Evolutionary conservation across 192 early-diverging fungal species (phyloP).

Genomic region (Powellomyces hirtus): DNA sequence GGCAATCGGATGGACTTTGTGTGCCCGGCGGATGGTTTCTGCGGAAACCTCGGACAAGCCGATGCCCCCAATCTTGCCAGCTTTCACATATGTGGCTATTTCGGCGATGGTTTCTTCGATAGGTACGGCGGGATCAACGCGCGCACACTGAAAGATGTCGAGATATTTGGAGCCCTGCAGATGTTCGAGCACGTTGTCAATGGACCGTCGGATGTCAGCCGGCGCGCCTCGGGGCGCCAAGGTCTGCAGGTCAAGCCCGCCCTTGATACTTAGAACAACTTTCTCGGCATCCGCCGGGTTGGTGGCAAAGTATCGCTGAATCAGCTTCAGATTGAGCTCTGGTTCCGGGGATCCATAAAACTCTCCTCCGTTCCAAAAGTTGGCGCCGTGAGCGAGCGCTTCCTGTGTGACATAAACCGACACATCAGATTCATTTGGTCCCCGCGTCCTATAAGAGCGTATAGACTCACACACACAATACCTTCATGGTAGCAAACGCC

Average conservation of each 20-base stretch:
- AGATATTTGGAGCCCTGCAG: not conserved
- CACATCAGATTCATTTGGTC: no score
- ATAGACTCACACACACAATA: no score
- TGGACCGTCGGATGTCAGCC: not conserved
- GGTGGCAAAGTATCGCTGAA: not conserved
- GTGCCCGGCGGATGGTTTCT: conserved; percentile 58
- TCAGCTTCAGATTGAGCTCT: not conserved
- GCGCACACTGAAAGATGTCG: conserved; percentile 13
- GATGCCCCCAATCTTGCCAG: conserved; percentile 63
- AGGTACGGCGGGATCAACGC: conserved; percentile 53
- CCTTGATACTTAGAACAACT: not conserved
- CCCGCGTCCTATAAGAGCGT: no score
- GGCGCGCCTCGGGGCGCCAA: not conserved
- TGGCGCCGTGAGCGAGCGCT: not conserved
- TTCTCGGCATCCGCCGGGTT: not conserved
- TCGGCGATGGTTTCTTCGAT: conserved; percentile 63
- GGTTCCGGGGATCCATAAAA: not conserved
- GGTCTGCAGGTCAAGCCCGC: not conserved
- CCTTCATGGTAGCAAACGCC: not conserved
- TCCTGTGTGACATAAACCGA: not conserved
- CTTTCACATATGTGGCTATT: conserved; percentile 65
- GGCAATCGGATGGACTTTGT: conserved; percentile 68
- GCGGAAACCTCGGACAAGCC: conserved; percentile 62
- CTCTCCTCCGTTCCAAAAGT: conserved; percentile 3
- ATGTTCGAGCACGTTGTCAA: not conserved